Base-by-base conservation (phyloP, 495 filamentous ascomycete genomes). In the Penicillium dipodomyicola region DNA sequence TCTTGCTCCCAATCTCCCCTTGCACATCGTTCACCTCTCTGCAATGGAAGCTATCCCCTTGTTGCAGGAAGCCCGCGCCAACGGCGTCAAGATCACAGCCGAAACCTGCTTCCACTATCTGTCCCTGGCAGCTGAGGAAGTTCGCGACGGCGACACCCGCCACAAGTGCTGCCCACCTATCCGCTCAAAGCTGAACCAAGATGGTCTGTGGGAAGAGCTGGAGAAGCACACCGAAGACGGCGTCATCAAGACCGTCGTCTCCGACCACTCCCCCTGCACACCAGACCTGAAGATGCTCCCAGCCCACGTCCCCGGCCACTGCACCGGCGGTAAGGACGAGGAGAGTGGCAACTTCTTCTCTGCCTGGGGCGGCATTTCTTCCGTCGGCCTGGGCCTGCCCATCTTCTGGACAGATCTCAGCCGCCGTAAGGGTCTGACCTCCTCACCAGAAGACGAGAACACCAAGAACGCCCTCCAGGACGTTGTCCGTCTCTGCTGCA, bases 61-160 rank as follows among this genome's bases (percentile, higher is more conserved):
- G n/a, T 78, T 98, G 43, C 84, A 86, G 44, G 81, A 86, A 61
- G 94, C 94, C 30, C 85, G 91, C 49, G 75, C 80, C n/a, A 71
- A 76, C 1, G 94, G 94, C 37, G 68, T 96, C 59, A 91, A 93
- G 54, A 89, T 98, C 75, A 96, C 94, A 2, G 93, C 94, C 25
- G 94, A 98, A 71, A 98, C 94, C 10, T 97, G 94, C 77, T 96
- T 95, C 82, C 94, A 98, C 77, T 98, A 98, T 68, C 84, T 98
- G 11, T 86, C 88, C n/a, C 81, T 98, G 12, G 88, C 92, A 0
- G 86, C 92, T 9, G 94, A 97, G 70, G 79, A 87, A 55, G 87
- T 98, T 47, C 80, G 83, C 47, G 84, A 94, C 45, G 94, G 94
- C 30, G 94, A 98, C 72, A 97, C 93, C 19, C 78, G 94, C 55